Evolutionary conservation across 2,329 filamentous ascomycete species (phyloP).

Genomic region (Thielaviopsis populi): DNA sequence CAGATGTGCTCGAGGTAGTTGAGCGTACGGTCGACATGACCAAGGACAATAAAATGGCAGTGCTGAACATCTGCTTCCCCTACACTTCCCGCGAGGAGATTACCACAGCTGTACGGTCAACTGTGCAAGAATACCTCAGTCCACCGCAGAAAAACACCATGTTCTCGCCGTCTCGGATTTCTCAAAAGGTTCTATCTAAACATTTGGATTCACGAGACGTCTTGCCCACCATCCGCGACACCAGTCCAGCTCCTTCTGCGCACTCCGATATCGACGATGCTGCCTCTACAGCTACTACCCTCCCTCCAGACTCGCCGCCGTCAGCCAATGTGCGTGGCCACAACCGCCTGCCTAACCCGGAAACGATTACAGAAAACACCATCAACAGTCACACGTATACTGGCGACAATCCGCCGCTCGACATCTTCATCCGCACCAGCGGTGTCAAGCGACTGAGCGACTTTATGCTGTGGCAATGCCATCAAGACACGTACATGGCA

Average conservation of each 20-base stretch:
- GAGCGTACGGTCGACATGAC: conserved; percentile 78
- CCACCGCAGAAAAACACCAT: conserved; percentile 50
- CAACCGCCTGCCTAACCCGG: conserved; percentile 49
- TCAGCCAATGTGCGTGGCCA: conserved; percentile 22
- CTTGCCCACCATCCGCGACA: conserved; percentile 35
- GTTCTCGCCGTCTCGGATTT: conserved; percentile 79
- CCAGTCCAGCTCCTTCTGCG: conserved; percentile 32
- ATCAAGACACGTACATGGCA: conserved; percentile 80
- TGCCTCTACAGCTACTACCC: conserved; percentile 45
- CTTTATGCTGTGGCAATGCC: conserved; percentile 98
- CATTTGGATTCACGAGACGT: conserved; percentile 37
- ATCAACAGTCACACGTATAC: conserved; percentile 82
- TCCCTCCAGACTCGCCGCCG: conserved; percentile 38
- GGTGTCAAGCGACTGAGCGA: conserved; percentile 87
- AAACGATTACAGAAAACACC: conserved; percentile 71
- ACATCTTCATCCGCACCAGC: conserved; percentile 82
- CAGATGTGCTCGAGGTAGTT: conserved; percentile 77
- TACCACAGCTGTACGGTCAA: conserved; percentile 72
- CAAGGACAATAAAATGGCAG: conserved; percentile 62
- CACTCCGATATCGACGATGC: conserved; percentile 36
- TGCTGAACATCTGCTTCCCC: conserved; percentile 90
- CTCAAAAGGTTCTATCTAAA: conserved; percentile 65
- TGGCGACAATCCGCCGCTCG: conserved; percentile 67
- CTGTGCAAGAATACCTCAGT: conserved; percentile 66
- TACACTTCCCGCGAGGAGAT: conserved; percentile 96